Base-by-base conservation (phyloP, 2,329 filamentous ascomycete genomes). In the Colletotrichum ledebouriae region DNA sequence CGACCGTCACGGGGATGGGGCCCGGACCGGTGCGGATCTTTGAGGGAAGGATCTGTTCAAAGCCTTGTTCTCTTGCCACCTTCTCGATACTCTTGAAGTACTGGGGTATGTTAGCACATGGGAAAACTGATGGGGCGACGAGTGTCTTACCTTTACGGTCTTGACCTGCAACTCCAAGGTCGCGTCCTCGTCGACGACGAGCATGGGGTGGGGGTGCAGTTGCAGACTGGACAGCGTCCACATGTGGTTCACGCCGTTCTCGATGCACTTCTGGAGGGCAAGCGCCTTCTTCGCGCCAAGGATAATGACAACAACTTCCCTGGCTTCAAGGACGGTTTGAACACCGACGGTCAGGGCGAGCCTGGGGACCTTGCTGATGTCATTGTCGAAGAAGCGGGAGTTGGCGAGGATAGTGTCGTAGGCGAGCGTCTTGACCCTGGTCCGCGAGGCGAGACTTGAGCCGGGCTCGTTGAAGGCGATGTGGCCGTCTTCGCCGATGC, bases 401-500 rank as follows among this genome's bases (percentile, higher is more conserved):
- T 97, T 97, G 71, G 93, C 93, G 4, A 94, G 82, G 69, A 96
- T 94, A 52, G 93, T 97, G 79, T 96, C 93, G 76, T 94, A 94
- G 44, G 93, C 92, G 59, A 97, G 83, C 1, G 93, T 96, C 86
- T 96, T 96, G 76, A 96, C 92, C 69, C 93, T 87, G 12, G 93
- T 97, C 53, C 92, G 87, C 64, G 91, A 94, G 73, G 87, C 87
- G 70, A 97, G 82, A 68, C 90, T 93, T 11, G 92, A 94, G 46
- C 93, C 93, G 4, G 93, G 93, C 80, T 97, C 93, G 79, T 97
- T 97, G 86, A 97, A 97, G 56, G 93, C 93, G 71, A 97, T 93
- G 79, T 97, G 93, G 5, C 93, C 93, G 76, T 97, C 93, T 63
- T 93, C 91, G 34, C 93, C 93, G 63, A 97, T 94, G 47, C 93